Percentiles rank a stretch among this genome's conserved stretches.
Evolutionary conservation across 2,329 filamentous ascomycete species (phyloP).

Genomic region (Pseudogymnoascus sp.): DNA sequence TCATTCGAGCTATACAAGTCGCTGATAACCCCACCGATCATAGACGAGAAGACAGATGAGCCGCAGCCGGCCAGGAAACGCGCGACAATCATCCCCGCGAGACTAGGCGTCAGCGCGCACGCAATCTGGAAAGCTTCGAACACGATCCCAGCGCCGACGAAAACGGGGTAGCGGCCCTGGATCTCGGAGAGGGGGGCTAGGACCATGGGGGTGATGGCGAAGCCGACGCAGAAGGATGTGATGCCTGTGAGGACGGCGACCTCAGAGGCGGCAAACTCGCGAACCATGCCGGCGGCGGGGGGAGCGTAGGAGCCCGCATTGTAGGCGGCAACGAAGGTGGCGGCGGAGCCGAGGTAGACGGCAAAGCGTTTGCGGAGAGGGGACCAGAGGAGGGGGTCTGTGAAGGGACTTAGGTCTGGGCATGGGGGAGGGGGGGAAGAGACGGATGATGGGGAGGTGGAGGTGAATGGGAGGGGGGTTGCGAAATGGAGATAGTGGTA

Average conservation of each 20-base stretch:
- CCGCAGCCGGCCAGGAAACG: slow-evolving; percentile 74
- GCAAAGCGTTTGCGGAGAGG: slow-evolving; percentile 59
- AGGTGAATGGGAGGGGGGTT: slow-evolving; percentile 22
- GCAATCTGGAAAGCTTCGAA: slow-evolving; percentile 65
- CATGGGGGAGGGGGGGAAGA: slow-evolving; percentile 36
- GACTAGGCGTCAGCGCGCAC: slow-evolving; percentile 61
- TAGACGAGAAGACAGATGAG: slow-evolving; percentile 71
- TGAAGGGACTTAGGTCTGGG: slow-evolving; percentile 59
- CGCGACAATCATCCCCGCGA: slow-evolving; percentile 65
- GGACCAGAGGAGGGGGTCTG: slow-evolving; percentile 68
- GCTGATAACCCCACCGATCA: slow-evolving; percentile 85
- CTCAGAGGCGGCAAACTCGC: slow-evolving; percentile 55
- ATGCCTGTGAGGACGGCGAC: slow-evolving; percentile 67
- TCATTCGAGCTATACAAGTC: slow-evolving; percentile 75
- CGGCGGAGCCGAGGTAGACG: slow-evolving; percentile 65
- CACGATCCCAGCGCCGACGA: slow-evolving; percentile 63
- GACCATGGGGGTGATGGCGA: slow-evolving; percentile 77
- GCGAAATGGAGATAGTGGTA: slow-evolving; percentile 29
- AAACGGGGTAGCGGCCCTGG: slow-evolving; percentile 77
- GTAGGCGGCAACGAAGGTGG: slow-evolving; percentile 72
- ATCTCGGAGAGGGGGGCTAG: slow-evolving; percentile 83
- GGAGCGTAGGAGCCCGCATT: slow-evolving; percentile 74
- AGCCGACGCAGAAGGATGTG: slow-evolving; percentile 74
- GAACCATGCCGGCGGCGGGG: slow-evolving; percentile 54
- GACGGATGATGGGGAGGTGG: slow-evolving; percentile 12